Percentiles rank a stretch among this genome's conserved stretches.
Conservation (phyloP, 352 stramenopile species). For the Phytophthora sojae region DNA sequence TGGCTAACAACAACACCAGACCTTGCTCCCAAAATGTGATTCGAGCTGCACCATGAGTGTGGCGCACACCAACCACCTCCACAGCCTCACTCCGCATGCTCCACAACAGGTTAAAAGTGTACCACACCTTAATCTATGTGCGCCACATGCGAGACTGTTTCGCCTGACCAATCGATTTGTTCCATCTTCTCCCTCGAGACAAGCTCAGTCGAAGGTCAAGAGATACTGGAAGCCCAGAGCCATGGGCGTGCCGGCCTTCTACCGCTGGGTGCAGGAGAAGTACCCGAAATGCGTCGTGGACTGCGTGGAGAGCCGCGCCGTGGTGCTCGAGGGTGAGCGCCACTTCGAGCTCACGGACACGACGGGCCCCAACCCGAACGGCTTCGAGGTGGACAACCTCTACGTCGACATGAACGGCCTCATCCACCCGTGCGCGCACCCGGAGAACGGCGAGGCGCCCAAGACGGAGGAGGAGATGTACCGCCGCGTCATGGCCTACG, state of each 20-base stretch:
- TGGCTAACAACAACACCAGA: not conserved
- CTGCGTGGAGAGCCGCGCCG: constrained; percentile 74
- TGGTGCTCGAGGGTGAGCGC: constrained; percentile 82
- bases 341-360: constrained; percentile 86
- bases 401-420: constrained; percentile 99
- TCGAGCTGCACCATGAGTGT: not conserved
- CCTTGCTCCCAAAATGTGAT: no score
- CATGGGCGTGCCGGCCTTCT: constrained; percentile 99
- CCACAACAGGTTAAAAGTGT: not conserved
- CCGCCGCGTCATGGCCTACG: constrained; percentile 95
- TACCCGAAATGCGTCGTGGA: constrained; percentile 98
- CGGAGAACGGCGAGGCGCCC: constrained; percentile 92
- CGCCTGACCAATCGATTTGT: constrained; percentile 37
- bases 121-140: not conserved
- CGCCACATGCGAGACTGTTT: constrained; percentile 2
- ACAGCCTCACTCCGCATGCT: not conserved
- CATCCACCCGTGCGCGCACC: constrained; percentile 99
- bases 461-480: constrained; percentile 99
- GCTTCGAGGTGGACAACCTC: constrained; percentile 97
- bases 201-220: not conserved
- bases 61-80: constrained; percentile 4
- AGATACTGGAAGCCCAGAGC: not conserved
- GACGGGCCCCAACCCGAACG: constrained; percentile 92
- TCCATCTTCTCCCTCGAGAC: constrained; percentile 13
- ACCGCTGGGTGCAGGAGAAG: constrained; percentile 99